phyloP scores from a whole-genome alignment of 2,329 filamentous ascomycete genomes.

The Paecilomyces sp. region DNA sequence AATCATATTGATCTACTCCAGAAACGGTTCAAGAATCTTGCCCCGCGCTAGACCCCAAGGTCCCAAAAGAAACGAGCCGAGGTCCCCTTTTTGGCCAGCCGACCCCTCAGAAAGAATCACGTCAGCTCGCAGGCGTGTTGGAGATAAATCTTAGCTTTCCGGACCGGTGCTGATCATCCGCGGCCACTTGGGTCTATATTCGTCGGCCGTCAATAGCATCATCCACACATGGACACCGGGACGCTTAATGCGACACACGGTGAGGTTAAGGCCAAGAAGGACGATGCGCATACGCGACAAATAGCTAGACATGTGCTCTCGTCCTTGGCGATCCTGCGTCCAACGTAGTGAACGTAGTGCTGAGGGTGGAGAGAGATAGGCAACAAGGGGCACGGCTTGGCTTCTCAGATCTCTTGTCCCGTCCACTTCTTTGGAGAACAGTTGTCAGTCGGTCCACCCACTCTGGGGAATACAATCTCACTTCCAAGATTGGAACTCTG shows the following conservation, averaged over 20 bases:
- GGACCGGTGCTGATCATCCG: not conserved
- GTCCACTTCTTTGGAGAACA: not conserved
- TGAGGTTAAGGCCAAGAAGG: not conserved
- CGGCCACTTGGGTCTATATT: not conserved
- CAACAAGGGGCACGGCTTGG: not conserved
- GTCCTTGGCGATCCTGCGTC: not conserved
- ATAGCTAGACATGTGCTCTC: not conserved
- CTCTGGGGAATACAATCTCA: not conserved
- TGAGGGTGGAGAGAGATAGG: not conserved
- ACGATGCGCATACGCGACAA: not conserved
- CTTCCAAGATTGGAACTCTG: not conserved
- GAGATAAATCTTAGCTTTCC: not conserved
- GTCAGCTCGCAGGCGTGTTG: not conserved
- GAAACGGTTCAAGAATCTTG: constrained; percentile 3
- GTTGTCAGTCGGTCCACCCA: not conserved
- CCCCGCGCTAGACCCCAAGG: constrained; percentile 6
- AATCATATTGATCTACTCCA: not conserved
- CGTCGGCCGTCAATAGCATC: not conserved
- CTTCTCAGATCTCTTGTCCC: not conserved
- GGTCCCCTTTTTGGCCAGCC: not conserved
- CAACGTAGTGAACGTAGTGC: not conserved
- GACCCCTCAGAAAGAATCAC: not conserved
- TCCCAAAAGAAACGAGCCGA: not conserved
- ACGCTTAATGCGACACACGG: not conserved
- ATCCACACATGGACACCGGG: not conserved